Evolutionary conservation across 2,329 filamentous ascomycete species (phyloP).

Genomic region (Colletotrichum chrysophilum): DNA sequence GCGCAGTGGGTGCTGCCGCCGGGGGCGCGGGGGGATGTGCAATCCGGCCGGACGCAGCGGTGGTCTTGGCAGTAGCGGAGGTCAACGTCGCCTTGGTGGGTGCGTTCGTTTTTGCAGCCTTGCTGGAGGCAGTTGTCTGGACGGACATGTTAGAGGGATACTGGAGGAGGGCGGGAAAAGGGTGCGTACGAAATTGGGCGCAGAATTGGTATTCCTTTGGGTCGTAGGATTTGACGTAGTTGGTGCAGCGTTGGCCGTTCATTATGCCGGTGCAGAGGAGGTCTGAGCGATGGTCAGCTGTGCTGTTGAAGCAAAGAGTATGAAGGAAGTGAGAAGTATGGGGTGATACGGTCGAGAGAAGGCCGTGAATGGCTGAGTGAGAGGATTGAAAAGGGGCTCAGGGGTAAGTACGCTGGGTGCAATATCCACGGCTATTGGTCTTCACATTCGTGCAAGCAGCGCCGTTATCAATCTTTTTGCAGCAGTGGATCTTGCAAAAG

Average conservation of each 20-base stretch:
- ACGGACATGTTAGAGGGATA: neutral
- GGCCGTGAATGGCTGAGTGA: neutral
- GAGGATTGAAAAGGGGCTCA: neutral
- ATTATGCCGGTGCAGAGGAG: slow-evolving; percentile 4
- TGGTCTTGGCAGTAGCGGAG: slow-evolving; percentile 32
- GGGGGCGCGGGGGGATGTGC: slow-evolving; percentile 17
- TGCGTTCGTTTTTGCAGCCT: slow-evolving; percentile 27
- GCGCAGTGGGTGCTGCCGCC: slow-evolving; percentile 26
- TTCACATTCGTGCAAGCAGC: slow-evolving; percentile 14
- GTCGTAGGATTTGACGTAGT: slow-evolving; percentile 20
- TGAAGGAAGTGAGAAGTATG: neutral
- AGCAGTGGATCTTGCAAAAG: slow-evolving; percentile 21
- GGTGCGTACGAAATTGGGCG: slow-evolving; percentile 9
- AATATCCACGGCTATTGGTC: slow-evolving; percentile 13
- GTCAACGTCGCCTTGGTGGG: slow-evolving; percentile 21
- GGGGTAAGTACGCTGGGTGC: slow-evolving; percentile 5
- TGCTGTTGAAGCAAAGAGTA: neutral
- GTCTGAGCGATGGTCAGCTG: neutral
- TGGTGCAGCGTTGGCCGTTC: slow-evolving; percentile 9
- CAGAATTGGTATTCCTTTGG: slow-evolving; percentile 18
- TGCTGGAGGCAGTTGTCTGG: slow-evolving; percentile 32
- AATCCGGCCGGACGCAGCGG: slow-evolving; percentile 29
- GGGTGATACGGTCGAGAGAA: neutral
- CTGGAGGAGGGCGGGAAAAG: neutral
- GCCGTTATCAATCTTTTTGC: slow-evolving; percentile 16